Conservation (phyloP, 805 yeast species). For the Kluyveromyces dobzhanskii region DNA sequence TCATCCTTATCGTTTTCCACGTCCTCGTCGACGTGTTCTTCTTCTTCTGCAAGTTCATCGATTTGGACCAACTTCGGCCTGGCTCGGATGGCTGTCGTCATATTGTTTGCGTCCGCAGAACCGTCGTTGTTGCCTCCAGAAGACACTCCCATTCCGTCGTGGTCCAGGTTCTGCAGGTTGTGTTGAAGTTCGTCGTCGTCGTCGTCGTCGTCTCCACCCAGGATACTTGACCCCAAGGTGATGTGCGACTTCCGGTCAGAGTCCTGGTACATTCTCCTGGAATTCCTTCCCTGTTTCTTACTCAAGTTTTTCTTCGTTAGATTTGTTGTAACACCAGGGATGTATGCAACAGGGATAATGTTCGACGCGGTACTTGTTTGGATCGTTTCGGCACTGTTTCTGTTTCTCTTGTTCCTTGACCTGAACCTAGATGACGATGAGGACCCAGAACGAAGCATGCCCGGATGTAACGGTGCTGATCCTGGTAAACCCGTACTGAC, state of each 20-base stretch:
- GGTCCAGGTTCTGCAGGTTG: background rate
- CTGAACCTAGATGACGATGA: conserved; percentile 4
- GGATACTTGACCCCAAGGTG: conserved; percentile 36
- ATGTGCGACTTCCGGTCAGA: conserved; percentile 28
- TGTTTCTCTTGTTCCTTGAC: conserved; percentile 11
- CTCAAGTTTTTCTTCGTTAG: conserved; percentile 18
- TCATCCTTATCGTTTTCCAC: background rate
- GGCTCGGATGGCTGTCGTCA: conserved; percentile 68
- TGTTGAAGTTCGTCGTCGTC: conserved; percentile 9
- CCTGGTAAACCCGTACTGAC: background rate
- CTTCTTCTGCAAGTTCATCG: conserved; percentile 16
- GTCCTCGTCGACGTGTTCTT: conserved; percentile 8
- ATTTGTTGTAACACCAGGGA: conserved; percentile 82
- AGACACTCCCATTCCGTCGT: conserved; percentile 16
- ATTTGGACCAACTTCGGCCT: conserved; percentile 54
- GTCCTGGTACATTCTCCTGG: conserved; percentile 2
- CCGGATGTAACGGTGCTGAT: background rate
- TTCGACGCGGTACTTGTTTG: conserved; percentile 70
- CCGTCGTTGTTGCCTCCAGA: conserved; percentile 33
- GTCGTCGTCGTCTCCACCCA: conserved; percentile 32
- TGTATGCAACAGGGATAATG: conserved; percentile 83
- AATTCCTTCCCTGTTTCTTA: conserved; percentile 3
- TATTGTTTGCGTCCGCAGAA: background rate
- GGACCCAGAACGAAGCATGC: conserved; percentile 1
- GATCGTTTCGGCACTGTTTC: conserved; percentile 50